phyloP scores from a whole-genome alignment of 2,329 filamentous ascomycete species.

The Stylonectria norvegica region DNA sequence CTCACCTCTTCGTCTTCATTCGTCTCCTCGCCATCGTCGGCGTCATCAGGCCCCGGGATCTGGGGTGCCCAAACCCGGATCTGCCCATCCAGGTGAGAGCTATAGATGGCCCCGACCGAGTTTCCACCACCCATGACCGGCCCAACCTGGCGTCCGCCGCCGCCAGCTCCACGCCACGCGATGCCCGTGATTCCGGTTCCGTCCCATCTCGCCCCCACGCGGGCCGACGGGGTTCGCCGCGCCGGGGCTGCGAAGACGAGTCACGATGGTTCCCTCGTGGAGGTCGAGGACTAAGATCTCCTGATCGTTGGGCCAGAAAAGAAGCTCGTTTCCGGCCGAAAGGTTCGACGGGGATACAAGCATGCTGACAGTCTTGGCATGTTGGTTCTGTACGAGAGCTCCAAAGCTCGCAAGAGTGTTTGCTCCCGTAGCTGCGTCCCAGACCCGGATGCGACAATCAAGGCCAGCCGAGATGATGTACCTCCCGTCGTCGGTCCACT shows the following conservation, averaged over 20 bases:
- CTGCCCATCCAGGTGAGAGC: slow-evolving; percentile 77
- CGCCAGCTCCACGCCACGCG: slow-evolving; percentile 65
- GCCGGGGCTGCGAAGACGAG: slow-evolving; percentile 65
- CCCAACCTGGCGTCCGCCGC: slow-evolving; percentile 54
- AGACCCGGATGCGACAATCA: slow-evolving; percentile 80
- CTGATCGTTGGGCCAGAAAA: slow-evolving; percentile 78
- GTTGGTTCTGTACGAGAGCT: slow-evolving; percentile 72
- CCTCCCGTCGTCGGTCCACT: slow-evolving; percentile 77
- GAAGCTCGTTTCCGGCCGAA: slow-evolving; percentile 56
- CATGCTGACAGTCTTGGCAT: slow-evolving; percentile 58
- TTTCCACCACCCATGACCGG: slow-evolving; percentile 58
- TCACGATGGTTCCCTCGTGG: slow-evolving; percentile 70
- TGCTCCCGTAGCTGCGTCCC: slow-evolving; percentile 75
- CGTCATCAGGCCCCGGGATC: slow-evolving; percentile 47
- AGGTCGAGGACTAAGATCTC: slow-evolving; percentile 80
- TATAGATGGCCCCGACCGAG: slow-evolving; percentile 62
- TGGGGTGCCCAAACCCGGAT: slow-evolving; percentile 75
- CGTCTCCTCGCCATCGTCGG: slow-evolving; percentile 45
- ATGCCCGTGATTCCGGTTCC: slow-evolving; percentile 70
- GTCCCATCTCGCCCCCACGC: slow-evolving; percentile 51
- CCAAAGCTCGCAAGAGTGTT: slow-evolving; percentile 90
- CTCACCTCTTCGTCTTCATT: slow-evolving; percentile 44
- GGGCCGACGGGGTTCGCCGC: slow-evolving; percentile 43
- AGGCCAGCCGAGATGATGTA: slow-evolving; percentile 79
- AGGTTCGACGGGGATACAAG: slow-evolving; percentile 60